A percentile compares a stretch with the other conserved stretches of the same genome.
Conservation (phyloP, 75 land plant species). For the Chamaecyparis obtusa region DNA sequence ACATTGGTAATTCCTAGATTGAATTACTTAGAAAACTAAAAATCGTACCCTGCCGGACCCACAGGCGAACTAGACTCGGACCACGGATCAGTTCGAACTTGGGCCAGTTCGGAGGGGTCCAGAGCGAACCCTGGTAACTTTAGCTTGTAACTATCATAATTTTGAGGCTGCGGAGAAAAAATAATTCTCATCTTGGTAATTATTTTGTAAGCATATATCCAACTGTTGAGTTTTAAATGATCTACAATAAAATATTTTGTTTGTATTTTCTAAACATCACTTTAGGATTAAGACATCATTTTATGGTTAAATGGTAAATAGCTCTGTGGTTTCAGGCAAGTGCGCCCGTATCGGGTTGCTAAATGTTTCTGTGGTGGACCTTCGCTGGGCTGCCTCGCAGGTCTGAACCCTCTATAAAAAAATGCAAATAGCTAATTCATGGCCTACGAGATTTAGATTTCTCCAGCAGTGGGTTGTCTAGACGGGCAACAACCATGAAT, state of each 20-base stretch:
- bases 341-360: no score
- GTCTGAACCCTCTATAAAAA: no score
- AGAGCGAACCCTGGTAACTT: no score
- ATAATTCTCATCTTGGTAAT: not conserved
- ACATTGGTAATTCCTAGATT: no score
- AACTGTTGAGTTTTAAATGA: not conserved
- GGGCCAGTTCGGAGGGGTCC: no score
- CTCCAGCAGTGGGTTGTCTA: not conserved
- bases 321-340: not conserved
- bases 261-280: not conserved
- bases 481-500: not conserved
- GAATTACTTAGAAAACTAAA: no score
- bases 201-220: not conserved
- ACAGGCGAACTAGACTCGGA: no score
- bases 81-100: no score
- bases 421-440: no score
- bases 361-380: no score
- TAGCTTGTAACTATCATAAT: not conserved
- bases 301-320: not conserved
- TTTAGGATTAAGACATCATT: not conserved
- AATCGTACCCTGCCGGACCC: no score
- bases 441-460: not conserved
- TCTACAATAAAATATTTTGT: not conserved
- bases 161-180: not conserved
- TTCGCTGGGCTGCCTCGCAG: no score